phyloP scores from a whole-genome alignment of 1,139 yeast species.

The Pichia sp. region DNA sequence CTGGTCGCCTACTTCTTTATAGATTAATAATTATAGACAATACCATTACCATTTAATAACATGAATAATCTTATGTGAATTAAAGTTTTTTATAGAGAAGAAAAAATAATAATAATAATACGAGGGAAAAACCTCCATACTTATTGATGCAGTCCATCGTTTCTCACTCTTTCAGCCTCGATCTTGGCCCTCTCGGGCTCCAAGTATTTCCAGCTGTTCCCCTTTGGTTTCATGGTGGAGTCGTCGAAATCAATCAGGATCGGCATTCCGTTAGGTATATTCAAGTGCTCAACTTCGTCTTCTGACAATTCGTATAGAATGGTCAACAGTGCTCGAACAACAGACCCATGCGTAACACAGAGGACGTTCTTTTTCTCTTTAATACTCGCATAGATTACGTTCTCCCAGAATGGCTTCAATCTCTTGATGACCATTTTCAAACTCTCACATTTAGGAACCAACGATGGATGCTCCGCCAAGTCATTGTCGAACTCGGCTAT shows the following conservation, averaged over 20 bases:
- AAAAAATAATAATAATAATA: background rate
- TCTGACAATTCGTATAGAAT: conserved; percentile 54
- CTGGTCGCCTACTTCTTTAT: conserved; percentile 34
- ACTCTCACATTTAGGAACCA: conserved; percentile 66
- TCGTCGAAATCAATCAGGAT: background rate
- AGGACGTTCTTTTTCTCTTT: conserved; percentile 41
- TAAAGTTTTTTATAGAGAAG: background rate
- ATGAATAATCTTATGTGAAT: background rate
- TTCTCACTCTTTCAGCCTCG: conserved; percentile 1
- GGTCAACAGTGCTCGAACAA: conserved; percentile 65
- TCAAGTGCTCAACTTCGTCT: conserved; percentile 58
- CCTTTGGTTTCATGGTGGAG: background rate
- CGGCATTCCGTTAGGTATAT: conserved; percentile 54
- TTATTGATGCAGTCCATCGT: background rate
- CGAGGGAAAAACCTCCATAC: background rate
- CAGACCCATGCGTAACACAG: conserved; percentile 72
- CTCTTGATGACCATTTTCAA: conserved; percentile 61
- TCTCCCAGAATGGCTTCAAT: conserved; percentile 50
- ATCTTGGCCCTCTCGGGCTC: conserved; percentile 1
- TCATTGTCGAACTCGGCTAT: conserved; percentile 21
- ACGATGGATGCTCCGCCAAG: conserved; percentile 23
- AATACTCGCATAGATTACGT: conserved; percentile 39
- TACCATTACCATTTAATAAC: background rate
- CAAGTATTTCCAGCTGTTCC: background rate
- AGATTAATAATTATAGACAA: background rate